phyloP scores from a whole-genome alignment of 495 filamentous ascomycete genomes.

The Aspergillus nidulans region DNA sequence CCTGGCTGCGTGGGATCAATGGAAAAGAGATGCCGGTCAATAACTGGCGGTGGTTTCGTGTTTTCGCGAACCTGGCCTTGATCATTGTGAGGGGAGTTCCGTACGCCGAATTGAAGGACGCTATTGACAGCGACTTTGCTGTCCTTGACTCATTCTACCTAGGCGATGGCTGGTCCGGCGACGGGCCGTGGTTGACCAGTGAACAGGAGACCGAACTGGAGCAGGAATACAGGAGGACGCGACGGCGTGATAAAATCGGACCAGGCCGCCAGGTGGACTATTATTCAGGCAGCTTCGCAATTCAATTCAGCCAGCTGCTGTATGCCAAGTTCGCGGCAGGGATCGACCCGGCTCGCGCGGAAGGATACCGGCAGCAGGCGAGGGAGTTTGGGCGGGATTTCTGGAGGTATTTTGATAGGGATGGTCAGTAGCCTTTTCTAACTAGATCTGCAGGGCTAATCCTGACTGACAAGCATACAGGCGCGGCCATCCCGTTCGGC shows the following conservation, averaged over 20 bases:
- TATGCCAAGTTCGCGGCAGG: slow-evolving; percentile 3
- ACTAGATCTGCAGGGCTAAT: not conserved
- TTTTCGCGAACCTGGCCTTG: slow-evolving; percentile 6
- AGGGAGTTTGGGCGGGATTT: slow-evolving; percentile 2
- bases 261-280: slow-evolving; percentile 5
- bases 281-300: slow-evolving; percentile 9
- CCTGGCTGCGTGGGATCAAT: slow-evolving; percentile 9
- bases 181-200: not conserved
- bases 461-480: not conserved
- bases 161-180: not conserved
- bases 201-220: not conserved
- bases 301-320: slow-evolving; percentile 10
- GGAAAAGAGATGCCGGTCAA: slow-evolving; percentile 5
- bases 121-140: slow-evolving; percentile 1
- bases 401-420: slow-evolving; percentile 4
- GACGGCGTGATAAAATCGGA: not conserved
- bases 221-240: not conserved
- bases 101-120: not conserved
- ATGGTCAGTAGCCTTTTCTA: not conserved
- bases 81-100: not conserved
- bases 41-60: slow-evolving; percentile 10
- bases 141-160: slow-evolving; percentile 4
- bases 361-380: not conserved
- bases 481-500: slow-evolving; percentile 6
- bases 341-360: not conserved